A percentile compares a stretch with the other conserved stretches of the same genome.
phyloP scores from a whole-genome alignment of 495 filamentous ascomycete species.

The Cryomyces antarcticus region DNA sequence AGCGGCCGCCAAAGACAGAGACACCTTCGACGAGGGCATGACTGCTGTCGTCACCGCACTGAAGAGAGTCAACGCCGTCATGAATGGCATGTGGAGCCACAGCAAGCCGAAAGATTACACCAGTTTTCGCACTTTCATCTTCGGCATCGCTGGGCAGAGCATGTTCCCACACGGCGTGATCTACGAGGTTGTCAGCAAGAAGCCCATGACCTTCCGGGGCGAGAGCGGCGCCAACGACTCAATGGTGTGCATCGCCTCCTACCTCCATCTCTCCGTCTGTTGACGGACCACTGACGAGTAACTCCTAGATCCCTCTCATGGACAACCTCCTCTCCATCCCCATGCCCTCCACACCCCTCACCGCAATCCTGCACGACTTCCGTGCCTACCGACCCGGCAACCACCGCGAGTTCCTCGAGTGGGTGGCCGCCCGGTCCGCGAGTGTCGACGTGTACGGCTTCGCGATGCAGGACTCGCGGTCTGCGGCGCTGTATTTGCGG shows the following conservation, averaged over 20 bases:
- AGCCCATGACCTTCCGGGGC: slow-evolving; percentile 57
- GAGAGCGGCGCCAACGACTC: slow-evolving; percentile 82
- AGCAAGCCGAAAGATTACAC: slow-evolving; percentile 61
- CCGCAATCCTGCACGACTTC: slow-evolving; percentile 69
- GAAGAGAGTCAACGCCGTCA: slow-evolving; percentile 48
- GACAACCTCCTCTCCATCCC: slow-evolving; percentile 62
- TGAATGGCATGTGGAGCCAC: slow-evolving; percentile 82
- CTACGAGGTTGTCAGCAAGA: slow-evolving; percentile 61
- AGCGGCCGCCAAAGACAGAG: slow-evolving; percentile 28
- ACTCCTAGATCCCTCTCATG: slow-evolving; percentile 51
- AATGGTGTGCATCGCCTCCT: slow-evolving; percentile 29
- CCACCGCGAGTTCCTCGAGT: slow-evolving; percentile 63
- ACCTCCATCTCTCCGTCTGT: neutral
- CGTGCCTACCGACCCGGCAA: slow-evolving; percentile 66
- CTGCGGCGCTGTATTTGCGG: slow-evolving; percentile 45
- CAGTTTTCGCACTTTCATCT: slow-evolving; percentile 82
- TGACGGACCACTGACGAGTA: neutral
- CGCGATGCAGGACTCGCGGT: slow-evolving; percentile 30
- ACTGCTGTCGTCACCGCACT: slow-evolving; percentile 38
- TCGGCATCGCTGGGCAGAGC: slow-evolving; percentile 67
- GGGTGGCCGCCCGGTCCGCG: slow-evolving; percentile 36
- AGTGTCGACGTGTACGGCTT: slow-evolving; percentile 38
- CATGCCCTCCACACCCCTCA: slow-evolving; percentile 72
- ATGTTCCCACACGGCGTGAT: slow-evolving; percentile 86
- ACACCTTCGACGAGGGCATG: slow-evolving; percentile 42